phyloP scores from a whole-genome alignment of 164 flowering plant species.

The Kalanchoe fedtschenkoi region DNA sequence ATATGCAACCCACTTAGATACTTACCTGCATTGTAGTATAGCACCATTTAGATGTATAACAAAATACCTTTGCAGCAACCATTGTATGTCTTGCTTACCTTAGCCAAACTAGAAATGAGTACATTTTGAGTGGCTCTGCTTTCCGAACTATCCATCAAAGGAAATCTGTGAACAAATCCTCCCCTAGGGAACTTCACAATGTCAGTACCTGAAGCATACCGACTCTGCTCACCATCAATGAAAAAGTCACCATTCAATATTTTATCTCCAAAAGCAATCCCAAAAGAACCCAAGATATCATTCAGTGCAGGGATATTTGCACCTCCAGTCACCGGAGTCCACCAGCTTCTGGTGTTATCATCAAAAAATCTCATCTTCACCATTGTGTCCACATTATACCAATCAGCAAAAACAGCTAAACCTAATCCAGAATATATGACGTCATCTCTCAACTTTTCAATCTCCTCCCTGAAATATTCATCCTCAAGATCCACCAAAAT shows the following conservation, averaged over 20 bases:
- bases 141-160: slow-evolving; percentile 78
- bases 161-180: slow-evolving; percentile 81
- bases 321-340: slow-evolving; percentile 99
- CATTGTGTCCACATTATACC: slow-evolving; percentile 99
- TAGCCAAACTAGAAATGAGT: slow-evolving; percentile 45
- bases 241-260: slow-evolving; percentile 91
- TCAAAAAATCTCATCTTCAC: slow-evolving; percentile 97
- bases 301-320: slow-evolving; percentile 93
- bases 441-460: slow-evolving; percentile 75
- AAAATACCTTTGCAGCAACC: too few relatives aligned
- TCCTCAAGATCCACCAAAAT: slow-evolving; percentile 96
- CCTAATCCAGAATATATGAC: slow-evolving; percentile 72
- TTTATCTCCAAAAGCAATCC: slow-evolving; percentile 96
- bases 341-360: slow-evolving; percentile 98
- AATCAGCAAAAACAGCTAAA: slow-evolving; percentile 84
- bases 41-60: too few relatives aligned
- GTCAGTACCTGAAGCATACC: slow-evolving; percentile 96
- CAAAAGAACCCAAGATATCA: slow-evolving; percentile 90
- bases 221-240: slow-evolving; percentile 79
- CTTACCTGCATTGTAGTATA: too few relatives aligned
- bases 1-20: neutral
- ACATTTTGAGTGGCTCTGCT: slow-evolving; percentile 82
- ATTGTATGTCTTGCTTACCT: slow-evolving; percentile 30
- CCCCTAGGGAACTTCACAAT: slow-evolving; percentile 78
- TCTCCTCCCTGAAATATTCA: slow-evolving; percentile 82